These are phyloP conservation scores for Magnolia officinalis DNA, from an alignment of 164 flowering plant species.

Conservation along the genomic window DNA sequence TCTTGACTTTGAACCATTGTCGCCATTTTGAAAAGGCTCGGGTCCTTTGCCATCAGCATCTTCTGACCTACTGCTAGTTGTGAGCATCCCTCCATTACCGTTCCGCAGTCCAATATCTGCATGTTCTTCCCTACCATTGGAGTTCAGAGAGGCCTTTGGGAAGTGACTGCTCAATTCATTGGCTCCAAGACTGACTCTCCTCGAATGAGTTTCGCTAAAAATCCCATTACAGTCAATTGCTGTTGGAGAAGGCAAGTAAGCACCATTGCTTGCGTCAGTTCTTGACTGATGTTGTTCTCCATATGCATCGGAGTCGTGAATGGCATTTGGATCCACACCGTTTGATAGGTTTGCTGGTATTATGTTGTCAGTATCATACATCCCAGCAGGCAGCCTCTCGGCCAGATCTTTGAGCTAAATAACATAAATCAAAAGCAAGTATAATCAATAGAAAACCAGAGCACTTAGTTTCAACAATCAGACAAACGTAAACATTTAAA, in stretches of 20 bases:
- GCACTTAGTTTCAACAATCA: neutral
- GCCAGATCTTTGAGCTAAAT: constrained; percentile 72
- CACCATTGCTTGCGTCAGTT: constrained; percentile 33
- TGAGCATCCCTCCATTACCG: constrained; percentile 28
- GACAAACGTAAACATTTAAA: neutral
- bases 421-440: constrained; percentile 3
- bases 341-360: constrained; percentile 39
- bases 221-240: constrained; percentile 29
- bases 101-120: constrained; percentile 32
- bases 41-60: constrained; percentile 30
- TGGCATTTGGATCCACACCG: constrained; percentile 48
- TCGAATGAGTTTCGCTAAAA: constrained; percentile 14
- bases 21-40: constrained; percentile 37
- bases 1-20: constrained; percentile 33
- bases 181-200: constrained; percentile 20
- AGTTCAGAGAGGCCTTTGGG: constrained; percentile 10
- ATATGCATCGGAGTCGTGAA: constrained; percentile 28
- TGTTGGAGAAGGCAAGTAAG: constrained; percentile 29
- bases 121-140: constrained; percentile 30
- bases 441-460: constrained; percentile 11
- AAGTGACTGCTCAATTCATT: constrained; percentile 18
- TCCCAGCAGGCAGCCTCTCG: constrained; percentile 64
- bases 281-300: constrained; percentile 39
- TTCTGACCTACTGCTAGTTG: constrained; percentile 26
- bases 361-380: constrained; percentile 44